Conservation (phyloP, 2,329 filamentous ascomycete genomes). For the Arthrobotrys iridis region DNA sequence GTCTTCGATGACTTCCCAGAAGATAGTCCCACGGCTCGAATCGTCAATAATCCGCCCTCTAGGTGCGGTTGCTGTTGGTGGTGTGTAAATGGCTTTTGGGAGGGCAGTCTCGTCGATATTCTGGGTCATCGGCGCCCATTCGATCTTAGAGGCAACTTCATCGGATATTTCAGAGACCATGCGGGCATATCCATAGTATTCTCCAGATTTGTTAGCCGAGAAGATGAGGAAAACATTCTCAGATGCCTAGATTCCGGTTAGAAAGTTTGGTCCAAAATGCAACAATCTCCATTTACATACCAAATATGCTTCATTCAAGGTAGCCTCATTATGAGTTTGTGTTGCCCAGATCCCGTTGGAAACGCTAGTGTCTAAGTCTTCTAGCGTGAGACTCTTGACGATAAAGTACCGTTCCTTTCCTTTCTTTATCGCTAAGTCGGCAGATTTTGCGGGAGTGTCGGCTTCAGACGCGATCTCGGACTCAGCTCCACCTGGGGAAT, state of each 20-base stretch:
- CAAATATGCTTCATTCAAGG: slow-evolving; percentile 82
- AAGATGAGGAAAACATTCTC: slow-evolving; percentile 93
- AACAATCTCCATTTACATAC: slow-evolving; percentile 64
- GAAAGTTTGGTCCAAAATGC: slow-evolving; percentile 8
- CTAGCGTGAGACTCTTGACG: slow-evolving; percentile 88
- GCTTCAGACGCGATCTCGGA: slow-evolving; percentile 10
- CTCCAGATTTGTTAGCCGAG: slow-evolving; percentile 95
- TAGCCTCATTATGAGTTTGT: slow-evolving; percentile 89
- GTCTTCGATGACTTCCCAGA: slow-evolving; percentile 82
- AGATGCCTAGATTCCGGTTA: slow-evolving; percentile 67
- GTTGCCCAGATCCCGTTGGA: slow-evolving; percentile 91
- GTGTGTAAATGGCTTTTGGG: slow-evolving; percentile 81
- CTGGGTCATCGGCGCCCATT: slow-evolving; percentile 74
- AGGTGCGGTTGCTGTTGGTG: slow-evolving; percentile 79
- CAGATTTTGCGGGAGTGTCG: slow-evolving; percentile 14
- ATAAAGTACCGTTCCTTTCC: slow-evolving; percentile 84
- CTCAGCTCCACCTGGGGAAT: slow-evolving; percentile 3
- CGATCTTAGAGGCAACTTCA: slow-evolving; percentile 74
- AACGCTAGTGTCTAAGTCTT: slow-evolving; percentile 90
- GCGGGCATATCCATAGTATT: slow-evolving; percentile 93
- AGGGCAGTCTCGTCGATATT: slow-evolving; percentile 69
- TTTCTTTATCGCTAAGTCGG: slow-evolving; percentile 37
- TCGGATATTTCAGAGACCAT: slow-evolving; percentile 87
- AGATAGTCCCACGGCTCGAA: slow-evolving; percentile 91
- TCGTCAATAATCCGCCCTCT: slow-evolving; percentile 91